These are phyloP conservation scores for Sclerotinia subarctica DNA, from an alignment of 2,329 filamentous ascomycete genomes.

Conservation along the genomic window DNA sequence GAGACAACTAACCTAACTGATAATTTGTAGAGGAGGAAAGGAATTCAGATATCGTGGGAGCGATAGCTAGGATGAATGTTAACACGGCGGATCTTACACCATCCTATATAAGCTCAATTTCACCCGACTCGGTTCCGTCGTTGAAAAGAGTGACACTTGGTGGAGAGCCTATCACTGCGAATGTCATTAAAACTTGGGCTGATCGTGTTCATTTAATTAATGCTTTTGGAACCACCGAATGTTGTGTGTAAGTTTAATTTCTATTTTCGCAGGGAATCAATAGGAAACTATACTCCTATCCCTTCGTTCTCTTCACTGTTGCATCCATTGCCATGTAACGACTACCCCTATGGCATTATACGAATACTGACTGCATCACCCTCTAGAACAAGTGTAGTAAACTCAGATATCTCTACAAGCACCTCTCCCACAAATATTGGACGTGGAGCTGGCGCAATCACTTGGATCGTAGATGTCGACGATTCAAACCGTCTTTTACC, in stretches of 20 bases:
- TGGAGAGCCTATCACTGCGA: slow-evolving; percentile 24
- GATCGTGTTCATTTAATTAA: slow-evolving; percentile 22
- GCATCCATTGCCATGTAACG: background rate
- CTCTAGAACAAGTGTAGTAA: slow-evolving; percentile 12
- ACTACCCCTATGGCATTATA: background rate
- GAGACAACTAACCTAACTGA: background rate
- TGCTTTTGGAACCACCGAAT: slow-evolving; percentile 26
- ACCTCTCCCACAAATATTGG: slow-evolving; percentile 26
- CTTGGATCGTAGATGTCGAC: slow-evolving; percentile 43
- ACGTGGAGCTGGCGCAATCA: slow-evolving; percentile 20
- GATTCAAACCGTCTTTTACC: slow-evolving; percentile 40
- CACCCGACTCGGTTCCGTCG: slow-evolving; percentile 11
- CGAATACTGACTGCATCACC: background rate
- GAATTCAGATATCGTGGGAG: slow-evolving; percentile 38
- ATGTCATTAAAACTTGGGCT: slow-evolving; percentile 19
- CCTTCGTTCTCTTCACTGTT: background rate
- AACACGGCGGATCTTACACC: slow-evolving; percentile 32
- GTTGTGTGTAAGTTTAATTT: slow-evolving; percentile 8
- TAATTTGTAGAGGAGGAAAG: slow-evolving; percentile 25
- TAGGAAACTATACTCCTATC: background rate
- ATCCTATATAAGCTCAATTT: slow-evolving; percentile 20
- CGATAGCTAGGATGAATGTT: slow-evolving; percentile 29
- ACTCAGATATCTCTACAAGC: background rate
- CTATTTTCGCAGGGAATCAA: background rate
- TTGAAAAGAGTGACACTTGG: slow-evolving; percentile 10